Evolutionary conservation across 2,329 filamentous ascomycete species (phyloP).

Genomic region (Orbilia ellipsospora): DNA sequence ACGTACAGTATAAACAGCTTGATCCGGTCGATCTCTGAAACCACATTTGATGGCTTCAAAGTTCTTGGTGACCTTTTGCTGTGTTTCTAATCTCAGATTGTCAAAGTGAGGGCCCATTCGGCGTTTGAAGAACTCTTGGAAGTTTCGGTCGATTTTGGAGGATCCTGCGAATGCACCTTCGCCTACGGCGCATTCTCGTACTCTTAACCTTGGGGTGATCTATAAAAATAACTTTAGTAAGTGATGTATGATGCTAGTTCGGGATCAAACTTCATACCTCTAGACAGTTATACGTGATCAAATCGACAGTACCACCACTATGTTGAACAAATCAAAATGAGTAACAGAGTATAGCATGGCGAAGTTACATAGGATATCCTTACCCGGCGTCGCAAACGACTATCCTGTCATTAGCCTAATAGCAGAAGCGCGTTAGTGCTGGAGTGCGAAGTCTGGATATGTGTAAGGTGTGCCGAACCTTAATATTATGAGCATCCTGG

Average conservation of each 20-base stretch:
- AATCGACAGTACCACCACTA: constrained; percentile 51
- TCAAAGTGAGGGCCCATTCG: constrained; percentile 51
- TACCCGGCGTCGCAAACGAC: constrained; percentile 52
- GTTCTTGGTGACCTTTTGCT: constrained; percentile 55
- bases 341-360: too few species aligned
- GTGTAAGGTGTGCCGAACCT: constrained; percentile 9
- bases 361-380: background rate
- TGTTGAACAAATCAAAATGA: background rate
- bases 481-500: constrained; percentile 49
- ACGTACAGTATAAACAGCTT: constrained; percentile 46
- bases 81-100: constrained; percentile 41
- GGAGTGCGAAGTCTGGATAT: background rate
- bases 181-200: constrained; percentile 52
- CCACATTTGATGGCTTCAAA: constrained; percentile 56
- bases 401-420: constrained; percentile 43
- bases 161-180: constrained; percentile 51
- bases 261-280: constrained; percentile 18
- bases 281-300: constrained; percentile 53
- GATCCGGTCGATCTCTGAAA: constrained; percentile 55
- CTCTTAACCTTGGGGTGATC: constrained; percentile 47
- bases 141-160: constrained; percentile 49
- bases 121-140: constrained; percentile 43
- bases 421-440: constrained; percentile 17
- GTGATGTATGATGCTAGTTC: background rate
- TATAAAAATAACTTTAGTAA: constrained; percentile 19